These are phyloP conservation scores for Periconia sp. DNA, from an alignment of 2,329 filamentous ascomycete species.

Conservation along the genomic window DNA sequence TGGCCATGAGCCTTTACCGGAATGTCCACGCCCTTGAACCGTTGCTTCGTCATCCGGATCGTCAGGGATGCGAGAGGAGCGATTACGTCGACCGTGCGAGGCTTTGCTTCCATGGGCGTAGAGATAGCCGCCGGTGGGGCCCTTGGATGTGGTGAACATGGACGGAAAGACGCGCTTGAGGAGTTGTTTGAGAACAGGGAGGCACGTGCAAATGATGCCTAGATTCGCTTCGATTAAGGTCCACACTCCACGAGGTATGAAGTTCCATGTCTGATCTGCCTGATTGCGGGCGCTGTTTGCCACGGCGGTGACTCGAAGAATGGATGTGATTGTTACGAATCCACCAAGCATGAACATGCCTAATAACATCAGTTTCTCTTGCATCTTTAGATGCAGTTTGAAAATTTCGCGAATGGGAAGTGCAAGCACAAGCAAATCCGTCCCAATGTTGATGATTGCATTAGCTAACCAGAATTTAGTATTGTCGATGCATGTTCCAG, in stretches of 20 bases:
- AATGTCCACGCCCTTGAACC: too few species aligned
- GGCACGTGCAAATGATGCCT: slow-evolving; percentile 9
- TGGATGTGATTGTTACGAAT: slow-evolving; percentile 9
- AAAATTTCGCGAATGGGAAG: slow-evolving; percentile 5
- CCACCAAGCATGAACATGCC: slow-evolving; percentile 7
- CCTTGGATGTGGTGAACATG: not conserved
- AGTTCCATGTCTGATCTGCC: slow-evolving; percentile 8
- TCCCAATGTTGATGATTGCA: slow-evolving; percentile 8
- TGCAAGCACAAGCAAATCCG: slow-evolving; percentile 10
- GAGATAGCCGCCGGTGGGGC: not conserved
- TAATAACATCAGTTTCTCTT: slow-evolving; percentile 9
- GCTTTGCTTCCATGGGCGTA: too few species aligned
- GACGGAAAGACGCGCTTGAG: not conserved
- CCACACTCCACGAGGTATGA: slow-evolving; percentile 9
- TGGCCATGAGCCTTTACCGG: too few species aligned
- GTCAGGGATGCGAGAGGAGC: too few species aligned
- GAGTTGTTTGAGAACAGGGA: slow-evolving; percentile 7
- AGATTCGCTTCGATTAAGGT: slow-evolving; percentile 8
- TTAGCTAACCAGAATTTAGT: slow-evolving; percentile 10
- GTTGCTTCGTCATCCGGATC: too few species aligned
- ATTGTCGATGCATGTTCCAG: slow-evolving; percentile 10
- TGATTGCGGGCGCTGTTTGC: slow-evolving; percentile 9
- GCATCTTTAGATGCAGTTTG: slow-evolving; percentile 3
- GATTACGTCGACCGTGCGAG: too few species aligned
- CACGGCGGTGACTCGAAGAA: slow-evolving; percentile 11